Evolutionary conservation across 306 rosid species (phyloP).

Genomic region (Castanopsis chinensis): DNA sequence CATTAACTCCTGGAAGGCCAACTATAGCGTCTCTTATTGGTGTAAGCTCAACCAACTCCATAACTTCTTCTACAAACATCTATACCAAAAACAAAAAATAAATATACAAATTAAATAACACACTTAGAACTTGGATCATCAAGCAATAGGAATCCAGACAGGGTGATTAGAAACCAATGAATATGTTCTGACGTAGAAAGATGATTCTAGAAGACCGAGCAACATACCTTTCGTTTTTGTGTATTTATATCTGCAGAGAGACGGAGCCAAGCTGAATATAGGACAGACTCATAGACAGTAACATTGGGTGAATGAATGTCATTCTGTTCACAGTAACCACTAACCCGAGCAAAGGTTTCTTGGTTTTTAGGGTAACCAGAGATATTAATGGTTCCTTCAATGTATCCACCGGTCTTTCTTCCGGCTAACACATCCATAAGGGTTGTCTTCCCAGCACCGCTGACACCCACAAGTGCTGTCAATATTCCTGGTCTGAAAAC

Average conservation of each 20-base stretch:
- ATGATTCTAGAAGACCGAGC: not conserved
- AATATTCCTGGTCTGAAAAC: slow-evolving; percentile 62
- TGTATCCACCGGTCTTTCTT: slow-evolving; percentile 64
- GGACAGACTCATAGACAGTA: slow-evolving; percentile 58
- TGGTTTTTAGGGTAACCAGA: slow-evolving; percentile 71
- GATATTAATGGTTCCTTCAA: slow-evolving; percentile 51
- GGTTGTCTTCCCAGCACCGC: slow-evolving; percentile 78
- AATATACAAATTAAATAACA: not conserved
- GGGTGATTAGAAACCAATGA: not conserved
- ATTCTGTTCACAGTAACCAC: slow-evolving; percentile 73
- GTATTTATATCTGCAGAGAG: slow-evolving; percentile 39
- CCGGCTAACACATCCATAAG: slow-evolving; percentile 72
- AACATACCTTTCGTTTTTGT: slow-evolving; percentile 40
- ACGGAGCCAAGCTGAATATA: slow-evolving; percentile 71
- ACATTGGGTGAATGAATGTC: slow-evolving; percentile 72
- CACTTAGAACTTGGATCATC: not conserved
- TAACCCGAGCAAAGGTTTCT: slow-evolving; percentile 56
- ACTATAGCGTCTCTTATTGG: slow-evolving; percentile 59
- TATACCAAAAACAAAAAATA: not conserved
- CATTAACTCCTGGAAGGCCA: slow-evolving; percentile 81
- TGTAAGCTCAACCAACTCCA: slow-evolving; percentile 68
- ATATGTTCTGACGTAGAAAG: not conserved
- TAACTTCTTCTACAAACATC: slow-evolving; percentile 66
- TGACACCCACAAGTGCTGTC: slow-evolving; percentile 70
- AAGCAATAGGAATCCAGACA: not conserved